These are phyloP conservation scores for Colletotrichum sp. DNA, from an alignment of 2,329 filamentous ascomycete genomes.

Conservation along the genomic window DNA sequence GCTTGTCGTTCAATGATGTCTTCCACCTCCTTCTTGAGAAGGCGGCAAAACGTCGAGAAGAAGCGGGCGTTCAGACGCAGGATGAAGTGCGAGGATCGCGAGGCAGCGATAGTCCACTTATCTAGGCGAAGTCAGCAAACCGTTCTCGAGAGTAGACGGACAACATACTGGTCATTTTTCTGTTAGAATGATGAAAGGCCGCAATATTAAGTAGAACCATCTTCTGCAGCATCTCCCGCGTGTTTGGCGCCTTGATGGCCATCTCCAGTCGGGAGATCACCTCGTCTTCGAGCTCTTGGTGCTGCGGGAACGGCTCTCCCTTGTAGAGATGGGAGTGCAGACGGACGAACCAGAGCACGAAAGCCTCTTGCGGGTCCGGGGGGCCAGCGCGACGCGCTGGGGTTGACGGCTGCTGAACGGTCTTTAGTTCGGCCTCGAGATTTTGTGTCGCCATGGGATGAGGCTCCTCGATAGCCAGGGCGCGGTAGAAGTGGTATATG, in stretches of 20 bases:
- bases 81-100: conserved; percentile 66
- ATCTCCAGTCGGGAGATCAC: conserved; percentile 79
- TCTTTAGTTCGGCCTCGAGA: conserved; percentile 77
- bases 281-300: conserved; percentile 84
- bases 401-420: conserved; percentile 45
- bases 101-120: conserved; percentile 48
- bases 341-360: conserved; percentile 83
- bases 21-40: conserved; percentile 73
- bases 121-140: conserved; percentile 33
- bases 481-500: conserved; percentile 89
- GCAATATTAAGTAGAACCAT: conserved; percentile 87
- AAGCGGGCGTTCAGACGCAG: conserved; percentile 81
- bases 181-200: conserved; percentile 75
- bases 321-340: conserved; percentile 86
- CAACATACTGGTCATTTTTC: conserved; percentile 55
- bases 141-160: neutral
- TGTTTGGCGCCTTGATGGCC: conserved; percentile 71
- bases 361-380: conserved; percentile 64
- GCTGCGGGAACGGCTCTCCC: conserved; percentile 74
- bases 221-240: conserved; percentile 73
- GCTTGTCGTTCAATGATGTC: conserved; percentile 43
- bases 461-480: conserved; percentile 75
- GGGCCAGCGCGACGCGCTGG: conserved; percentile 34
- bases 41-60: conserved; percentile 73
- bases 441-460: conserved; percentile 78